phyloP scores from a whole-genome alignment of 169 alveolate genomes.

The Eimeria brunetti region DNA sequence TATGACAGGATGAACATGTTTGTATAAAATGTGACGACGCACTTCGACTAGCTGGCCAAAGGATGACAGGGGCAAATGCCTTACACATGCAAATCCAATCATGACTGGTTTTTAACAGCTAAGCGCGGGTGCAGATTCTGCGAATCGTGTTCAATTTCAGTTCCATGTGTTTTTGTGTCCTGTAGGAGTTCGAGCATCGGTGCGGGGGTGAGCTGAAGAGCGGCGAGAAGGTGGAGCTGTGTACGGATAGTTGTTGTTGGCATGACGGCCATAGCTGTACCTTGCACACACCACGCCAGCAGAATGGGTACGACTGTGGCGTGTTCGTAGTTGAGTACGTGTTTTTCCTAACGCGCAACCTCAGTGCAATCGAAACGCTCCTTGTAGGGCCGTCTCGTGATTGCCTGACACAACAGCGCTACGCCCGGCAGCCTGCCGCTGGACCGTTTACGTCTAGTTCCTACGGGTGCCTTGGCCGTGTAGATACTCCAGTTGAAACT shows the following conservation, averaged over 20 bases:
- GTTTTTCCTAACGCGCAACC: conserved; percentile 39
- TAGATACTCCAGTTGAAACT: conserved; percentile 11
- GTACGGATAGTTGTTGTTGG: conserved; percentile 78
- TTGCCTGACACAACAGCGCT: conserved; percentile 7
- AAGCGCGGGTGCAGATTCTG: background rate
- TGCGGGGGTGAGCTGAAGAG: conserved; percentile 57
- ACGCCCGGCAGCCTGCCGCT: background rate
- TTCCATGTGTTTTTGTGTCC: background rate
- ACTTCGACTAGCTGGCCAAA: background rate
- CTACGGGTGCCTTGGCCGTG: background rate
- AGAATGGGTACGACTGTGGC: conserved; percentile 80
- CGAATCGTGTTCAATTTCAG: background rate
- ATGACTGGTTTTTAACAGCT: no score
- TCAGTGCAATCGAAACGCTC: conserved; percentile 47
- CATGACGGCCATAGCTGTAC: conserved; percentile 50
- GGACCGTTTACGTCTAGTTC: background rate
- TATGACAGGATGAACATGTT: background rate
- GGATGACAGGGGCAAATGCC: background rate
- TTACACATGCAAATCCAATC: background rate
- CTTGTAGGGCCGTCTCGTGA: conserved; percentile 55
- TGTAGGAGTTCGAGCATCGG: conserved; percentile 67
- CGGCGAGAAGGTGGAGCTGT: conserved; percentile 51
- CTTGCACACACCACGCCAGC: conserved; percentile 67
- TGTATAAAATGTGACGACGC: background rate
- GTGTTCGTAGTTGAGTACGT: conserved; percentile 73